phyloP scores from a whole-genome alignment of 352 stramenopile species.

The Phytophthora nicotianae region DNA sequence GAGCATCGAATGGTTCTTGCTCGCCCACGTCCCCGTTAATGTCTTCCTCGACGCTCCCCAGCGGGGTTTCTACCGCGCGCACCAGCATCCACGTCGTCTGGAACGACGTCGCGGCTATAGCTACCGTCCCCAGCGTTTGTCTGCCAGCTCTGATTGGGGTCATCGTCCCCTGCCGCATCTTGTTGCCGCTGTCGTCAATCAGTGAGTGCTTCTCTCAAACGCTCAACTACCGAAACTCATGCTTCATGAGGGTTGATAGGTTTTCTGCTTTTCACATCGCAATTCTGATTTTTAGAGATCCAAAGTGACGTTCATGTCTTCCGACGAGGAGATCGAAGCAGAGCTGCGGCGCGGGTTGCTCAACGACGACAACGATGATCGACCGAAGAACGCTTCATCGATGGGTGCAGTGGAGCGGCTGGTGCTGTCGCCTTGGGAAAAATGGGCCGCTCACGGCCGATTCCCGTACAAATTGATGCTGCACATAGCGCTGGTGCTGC shows the following conservation, averaged over 20 bases:
- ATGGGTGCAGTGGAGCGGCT: slow-evolving; percentile 64
- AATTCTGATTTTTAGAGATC: background rate
- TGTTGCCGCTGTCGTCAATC: slow-evolving; percentile 9
- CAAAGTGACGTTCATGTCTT: slow-evolving; percentile 22
- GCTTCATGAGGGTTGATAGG: slow-evolving; percentile 8
- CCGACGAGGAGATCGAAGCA: slow-evolving; percentile 14
- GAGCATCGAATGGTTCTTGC: slow-evolving; percentile 7
- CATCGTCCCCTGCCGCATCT: slow-evolving; percentile 18
- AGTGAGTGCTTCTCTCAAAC: slow-evolving; percentile 1
- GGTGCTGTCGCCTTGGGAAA: slow-evolving; percentile 84
- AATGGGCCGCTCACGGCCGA: slow-evolving; percentile 66
- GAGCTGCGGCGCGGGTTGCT: slow-evolving; percentile 40
- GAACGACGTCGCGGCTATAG: slow-evolving; percentile 1
- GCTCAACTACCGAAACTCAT: slow-evolving; percentile 21
- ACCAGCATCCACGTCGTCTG: slow-evolving; percentile 16
- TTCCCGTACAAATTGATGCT: slow-evolving; percentile 88
- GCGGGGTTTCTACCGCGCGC: background rate
- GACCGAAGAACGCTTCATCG: slow-evolving; percentile 1
- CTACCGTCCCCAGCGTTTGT: slow-evolving; percentile 6
- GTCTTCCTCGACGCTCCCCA: slow-evolving; percentile 8
- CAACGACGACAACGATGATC: slow-evolving; percentile 3
- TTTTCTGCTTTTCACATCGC: slow-evolving; percentile 1
- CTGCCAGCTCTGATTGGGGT: background rate
- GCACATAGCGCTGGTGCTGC: slow-evolving; percentile 74
- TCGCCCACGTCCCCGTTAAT: slow-evolving; percentile 6